phyloP scores from a whole-genome alignment of 2,329 filamentous ascomycete species.

The Trichoderma koningiopsis region DNA sequence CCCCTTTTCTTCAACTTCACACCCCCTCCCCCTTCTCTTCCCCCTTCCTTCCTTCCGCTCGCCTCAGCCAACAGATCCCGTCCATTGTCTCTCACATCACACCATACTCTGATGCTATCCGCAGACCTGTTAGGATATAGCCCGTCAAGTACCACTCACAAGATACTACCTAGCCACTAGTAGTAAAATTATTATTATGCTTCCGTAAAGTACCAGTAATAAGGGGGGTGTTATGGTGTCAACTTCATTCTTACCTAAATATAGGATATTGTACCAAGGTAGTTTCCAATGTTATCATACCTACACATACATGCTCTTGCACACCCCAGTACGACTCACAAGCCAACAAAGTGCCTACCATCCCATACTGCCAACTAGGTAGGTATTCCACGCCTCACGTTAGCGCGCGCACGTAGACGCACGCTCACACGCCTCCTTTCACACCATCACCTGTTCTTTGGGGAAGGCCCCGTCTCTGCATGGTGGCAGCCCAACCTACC shows the following conservation, averaged over 20 bases:
- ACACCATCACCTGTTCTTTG: not conserved
- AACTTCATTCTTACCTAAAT: not conserved
- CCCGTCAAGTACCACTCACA: not conserved
- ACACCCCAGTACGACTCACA: not conserved
- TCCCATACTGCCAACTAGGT: not conserved
- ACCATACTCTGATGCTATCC: not conserved
- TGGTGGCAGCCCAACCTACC: constrained; percentile 8
- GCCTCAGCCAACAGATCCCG: not conserved
- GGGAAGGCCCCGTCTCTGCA: not conserved
- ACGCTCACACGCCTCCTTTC: not conserved
- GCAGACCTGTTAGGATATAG: not conserved
- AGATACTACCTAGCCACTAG: not conserved
- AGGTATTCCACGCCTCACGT: not conserved
- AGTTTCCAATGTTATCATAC: not conserved
- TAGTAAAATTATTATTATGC: not conserved
- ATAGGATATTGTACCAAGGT: not conserved
- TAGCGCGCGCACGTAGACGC: not conserved
- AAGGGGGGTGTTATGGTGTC: not conserved
- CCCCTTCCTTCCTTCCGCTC: not conserved
- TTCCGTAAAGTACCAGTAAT: not conserved
- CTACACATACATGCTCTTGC: not conserved
- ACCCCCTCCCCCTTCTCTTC: not conserved
- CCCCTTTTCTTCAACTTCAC: not conserved
- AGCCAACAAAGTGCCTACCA: not conserved
- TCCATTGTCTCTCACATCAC: not conserved